Base-by-base conservation (phyloP, 164 flowering plant species). In the Vitis amurensis region DNA sequence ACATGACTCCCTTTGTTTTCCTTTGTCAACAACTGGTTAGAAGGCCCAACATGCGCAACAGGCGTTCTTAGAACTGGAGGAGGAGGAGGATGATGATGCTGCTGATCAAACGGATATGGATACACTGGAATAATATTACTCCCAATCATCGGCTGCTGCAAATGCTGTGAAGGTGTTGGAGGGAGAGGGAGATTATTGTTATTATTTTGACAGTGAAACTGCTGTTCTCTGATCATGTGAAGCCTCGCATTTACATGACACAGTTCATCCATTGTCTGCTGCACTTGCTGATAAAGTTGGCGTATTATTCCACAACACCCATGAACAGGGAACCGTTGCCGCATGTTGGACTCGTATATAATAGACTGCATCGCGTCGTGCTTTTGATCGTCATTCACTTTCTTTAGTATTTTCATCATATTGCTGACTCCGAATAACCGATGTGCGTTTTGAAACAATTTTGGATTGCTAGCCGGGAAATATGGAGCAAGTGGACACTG, bases 381-480 rank as follows among this genome's bases (percentile, higher is more conserved):
- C 31, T 66, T 65, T 0, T 64, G 56, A 3, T 19, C 30, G 0
- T 31, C 29, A 2, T 59, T 47, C 0, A 79, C 48, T 0, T 63
- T 10, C 9, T 52, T 59, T 2, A 82, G 50, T 1, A 79, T 66
- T 70, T 77, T 82, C 19, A 27, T 50, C 10, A 86, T 44, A 58
- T 81, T 82, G 59, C 73, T 37, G 4, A 77, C 80, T 0, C 88
- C 87, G 44, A 74, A 85, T 49, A 83, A 53, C 14, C 61, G 55
- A n/a, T 76, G 84, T 1, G 74, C 86, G 9, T 75, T 70, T 10
- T 27, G 51, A 57, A 85, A 82, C 55, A 66, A 57, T 4, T 77
- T 49, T 1, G 37, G 8, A 14, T 58, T 50, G 19, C 61, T 55
- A 0, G 79, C 65, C 0, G 90, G 86, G 52, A 87, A 85, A 55